phyloP scores from a whole-genome alignment of 345 rosid species.

The Lenwebbia sp. region DNA sequence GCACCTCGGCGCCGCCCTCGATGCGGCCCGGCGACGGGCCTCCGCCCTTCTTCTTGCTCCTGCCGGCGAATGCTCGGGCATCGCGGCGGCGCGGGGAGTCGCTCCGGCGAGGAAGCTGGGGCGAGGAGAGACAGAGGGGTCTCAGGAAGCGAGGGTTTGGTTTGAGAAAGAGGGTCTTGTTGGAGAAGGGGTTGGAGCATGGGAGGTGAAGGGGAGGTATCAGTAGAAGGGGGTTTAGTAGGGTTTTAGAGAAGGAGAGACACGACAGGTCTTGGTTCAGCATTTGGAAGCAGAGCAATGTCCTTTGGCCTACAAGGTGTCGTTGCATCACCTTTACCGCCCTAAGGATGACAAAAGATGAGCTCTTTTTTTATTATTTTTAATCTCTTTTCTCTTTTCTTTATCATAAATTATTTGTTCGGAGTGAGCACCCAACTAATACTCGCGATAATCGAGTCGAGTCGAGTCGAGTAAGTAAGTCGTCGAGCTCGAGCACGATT shows the following conservation, averaged over 20 bases:
- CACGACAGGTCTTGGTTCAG: conserved; percentile 13
- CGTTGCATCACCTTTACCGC: no score
- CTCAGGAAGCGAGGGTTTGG: not conserved
- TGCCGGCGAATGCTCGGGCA: conserved; percentile 57
- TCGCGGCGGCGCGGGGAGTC: conserved; percentile 16
- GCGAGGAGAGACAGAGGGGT: conserved; percentile 5
- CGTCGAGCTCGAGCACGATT: no score
- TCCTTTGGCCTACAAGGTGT: no score
- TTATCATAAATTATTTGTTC: no score
- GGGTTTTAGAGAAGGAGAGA: conserved; percentile 58
- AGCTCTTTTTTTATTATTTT: no score
- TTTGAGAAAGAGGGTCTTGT: not conserved
- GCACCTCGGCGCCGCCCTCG: conserved; percentile 40
- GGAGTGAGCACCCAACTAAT: no score
- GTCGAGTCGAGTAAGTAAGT: no score
- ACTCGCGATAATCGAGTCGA: no score
- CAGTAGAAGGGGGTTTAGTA: conserved; percentile 42
- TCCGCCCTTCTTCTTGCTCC: conserved; percentile 77
- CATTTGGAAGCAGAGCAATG: conserved; percentile 13
- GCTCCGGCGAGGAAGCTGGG: conserved; percentile 6
- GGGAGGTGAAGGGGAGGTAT: conserved; percentile 4
- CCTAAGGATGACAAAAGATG: no score
- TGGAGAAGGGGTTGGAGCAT: not conserved
- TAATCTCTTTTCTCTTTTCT: no score
- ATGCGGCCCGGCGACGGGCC: conserved; percentile 47